Evolutionary conservation across 78 protist species (phyloP).

Genomic region (slime mould (Dictyostelium discoideum)): dicty_2.7 NC_007089.4:5611501-5612000

Average conservation of each 20-base stretch:
- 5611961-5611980: background rate
- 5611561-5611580: constrained; percentile 5
- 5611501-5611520: constrained; percentile 68
- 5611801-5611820: background rate
- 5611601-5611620: constrained; percentile 9
- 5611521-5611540: constrained; percentile 34
- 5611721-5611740: background rate
- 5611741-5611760: constrained; percentile 35
- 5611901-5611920: background rate
- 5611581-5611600: background rate
- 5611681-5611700: constrained; percentile 61
- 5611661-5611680: constrained; percentile 42
- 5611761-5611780: constrained; percentile 35
- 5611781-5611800: constrained; percentile 38
- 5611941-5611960: background rate
- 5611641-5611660: constrained; percentile 34
- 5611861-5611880: background rate
- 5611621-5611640: background rate
- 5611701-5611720: constrained; percentile 21
- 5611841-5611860: background rate
- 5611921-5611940: background rate
- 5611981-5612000: background rate
- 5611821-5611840: constrained; percentile 14
- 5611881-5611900: background rate
- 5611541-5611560: constrained; percentile 71